Conservation (phyloP, 768 basidiomycete genomes). For the Cyclocybe cylindracea region DNA sequence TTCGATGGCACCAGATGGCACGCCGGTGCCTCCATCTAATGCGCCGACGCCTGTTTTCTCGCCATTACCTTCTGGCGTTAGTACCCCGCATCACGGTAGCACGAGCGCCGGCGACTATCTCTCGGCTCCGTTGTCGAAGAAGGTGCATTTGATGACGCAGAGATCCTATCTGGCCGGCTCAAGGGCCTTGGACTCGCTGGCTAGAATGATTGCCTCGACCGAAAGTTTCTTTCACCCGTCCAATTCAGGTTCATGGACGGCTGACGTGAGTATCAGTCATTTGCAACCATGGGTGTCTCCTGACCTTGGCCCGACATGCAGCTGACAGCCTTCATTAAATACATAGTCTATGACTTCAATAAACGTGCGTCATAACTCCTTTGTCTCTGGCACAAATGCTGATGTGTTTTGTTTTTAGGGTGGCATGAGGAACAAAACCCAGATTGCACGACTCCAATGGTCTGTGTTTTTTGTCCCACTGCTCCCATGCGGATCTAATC, state of each 20-base stretch:
- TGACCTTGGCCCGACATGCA: conserved; percentile 21
- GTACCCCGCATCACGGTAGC: conserved; percentile 53
- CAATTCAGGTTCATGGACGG: conserved; percentile 83
- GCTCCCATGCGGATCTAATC: background rate
- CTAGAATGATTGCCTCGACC: conserved; percentile 79
- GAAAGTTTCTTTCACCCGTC: conserved; percentile 93
- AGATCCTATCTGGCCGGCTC: conserved; percentile 79
- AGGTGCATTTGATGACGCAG: conserved; percentile 30
- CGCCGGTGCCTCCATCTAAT: conserved; percentile 57
- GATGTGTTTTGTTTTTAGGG: conserved; percentile 36
- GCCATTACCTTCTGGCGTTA: conserved; percentile 63
- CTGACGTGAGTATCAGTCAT: conserved; percentile 49
- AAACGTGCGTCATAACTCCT: conserved; percentile 49
- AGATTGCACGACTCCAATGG: conserved; percentile 79
- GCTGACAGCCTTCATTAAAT: conserved; percentile 86
- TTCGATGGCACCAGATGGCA: conserved; percentile 76
- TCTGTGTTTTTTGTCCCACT: conserved; percentile 23
- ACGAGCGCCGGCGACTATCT: conserved; percentile 56
- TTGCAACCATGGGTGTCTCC: background rate
- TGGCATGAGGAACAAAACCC: conserved; percentile 79
- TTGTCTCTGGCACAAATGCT: conserved; percentile 3
- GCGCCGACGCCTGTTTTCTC: conserved; percentile 76
- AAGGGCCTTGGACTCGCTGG: conserved; percentile 84
- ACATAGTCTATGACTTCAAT: conserved; percentile 82
- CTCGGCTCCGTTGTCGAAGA: conserved; percentile 56